Evolutionary conservation across 352 stramenopile species (phyloP), one percentile per base, ranked within the genome.

Genomic region (Pythium oligandrum): DNA sequence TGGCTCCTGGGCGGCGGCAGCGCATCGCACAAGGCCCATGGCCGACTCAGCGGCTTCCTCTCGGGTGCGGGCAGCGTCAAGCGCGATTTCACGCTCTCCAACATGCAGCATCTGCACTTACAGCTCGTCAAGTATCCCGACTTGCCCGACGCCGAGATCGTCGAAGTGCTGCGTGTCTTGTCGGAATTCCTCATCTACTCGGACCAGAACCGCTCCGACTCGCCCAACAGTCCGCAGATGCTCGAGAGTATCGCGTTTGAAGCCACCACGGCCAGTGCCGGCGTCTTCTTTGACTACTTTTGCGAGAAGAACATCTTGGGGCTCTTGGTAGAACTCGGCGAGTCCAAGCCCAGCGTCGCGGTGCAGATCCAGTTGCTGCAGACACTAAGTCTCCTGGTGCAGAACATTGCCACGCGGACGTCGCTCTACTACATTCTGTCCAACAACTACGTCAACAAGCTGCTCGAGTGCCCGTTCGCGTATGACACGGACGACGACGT

Each of bases 251-350:
- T 72, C 30, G 57, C 61, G 4, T 65, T 69, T 43, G 51, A 44
- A 31, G 49, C 50, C 6, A 57, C 60, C 3, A 59, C 67, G 11
- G 44, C 56, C 11, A 55, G 66, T 49, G 69, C 75, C 1, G 82
- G 74, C 44, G 66, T 76, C 51, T 92, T 98, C 52, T 98, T 98
- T 67, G 90, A 97, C 60, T 98, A 98, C 72, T 98, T 98, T 70
- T 97, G 91, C 58, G 93, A 98, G 70, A 98, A 97, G 57, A 97
- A 97, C 63, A 96, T 98, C 44, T 65, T 98, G 3, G 78, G 78
- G 10, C 71, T 98, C 49, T 75, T 98, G 8, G 75, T 98, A 6
- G 77, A 96, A 43, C 48, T 95, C 26, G 87, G 83, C 48, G 66
- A 73, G 33, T 81, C 75, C 37, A 26, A 55, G 61, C 64, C 78